Conservation (phyloP, 1,284 basidiomycete species). For the Microbotryomycetes sp. region DNA sequence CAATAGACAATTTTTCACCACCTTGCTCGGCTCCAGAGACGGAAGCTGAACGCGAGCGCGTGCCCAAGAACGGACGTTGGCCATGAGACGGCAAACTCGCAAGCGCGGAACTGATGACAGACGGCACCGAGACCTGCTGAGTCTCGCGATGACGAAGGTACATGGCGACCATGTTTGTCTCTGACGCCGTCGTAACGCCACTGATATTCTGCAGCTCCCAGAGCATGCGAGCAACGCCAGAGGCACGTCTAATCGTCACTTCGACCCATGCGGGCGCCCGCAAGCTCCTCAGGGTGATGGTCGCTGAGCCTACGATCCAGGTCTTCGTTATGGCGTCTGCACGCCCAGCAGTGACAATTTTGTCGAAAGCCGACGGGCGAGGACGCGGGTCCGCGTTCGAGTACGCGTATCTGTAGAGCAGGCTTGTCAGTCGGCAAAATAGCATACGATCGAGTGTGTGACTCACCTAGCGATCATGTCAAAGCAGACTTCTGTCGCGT, state of each 20-base stretch:
- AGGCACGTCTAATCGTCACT: constrained; percentile 75
- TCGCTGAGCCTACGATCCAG: constrained; percentile 80
- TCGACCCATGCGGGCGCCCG: constrained; percentile 80
- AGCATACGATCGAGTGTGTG: no score
- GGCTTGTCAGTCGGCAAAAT: background rate
- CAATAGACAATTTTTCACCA: background rate
- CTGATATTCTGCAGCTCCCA: constrained; percentile 81
- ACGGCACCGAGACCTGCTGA: constrained; percentile 13
- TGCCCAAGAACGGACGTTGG: constrained; percentile 6
- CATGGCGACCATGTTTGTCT: constrained; percentile 50
- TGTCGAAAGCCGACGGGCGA: constrained; percentile 67
- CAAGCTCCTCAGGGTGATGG: constrained; percentile 74
- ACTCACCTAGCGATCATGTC: constrained; percentile 78
- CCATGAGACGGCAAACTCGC: constrained; percentile 4
- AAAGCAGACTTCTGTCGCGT: constrained; percentile 91
- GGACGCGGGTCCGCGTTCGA: constrained; percentile 89
- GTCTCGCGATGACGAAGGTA: constrained; percentile 35
- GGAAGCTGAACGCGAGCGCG: constrained; percentile 13
- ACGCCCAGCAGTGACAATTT: constrained; percentile 46
- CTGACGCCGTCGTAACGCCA: constrained; percentile 56
- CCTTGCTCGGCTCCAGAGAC: constrained; percentile 1
- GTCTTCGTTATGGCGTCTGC: constrained; percentile 54
- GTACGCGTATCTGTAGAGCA: constrained; percentile 62
- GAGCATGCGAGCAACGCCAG: constrained; percentile 76
- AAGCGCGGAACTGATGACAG: constrained; percentile 17